Conservation (phyloP, 192 early-diverging fungal genomes). For the Coemansia sp. region DNA sequence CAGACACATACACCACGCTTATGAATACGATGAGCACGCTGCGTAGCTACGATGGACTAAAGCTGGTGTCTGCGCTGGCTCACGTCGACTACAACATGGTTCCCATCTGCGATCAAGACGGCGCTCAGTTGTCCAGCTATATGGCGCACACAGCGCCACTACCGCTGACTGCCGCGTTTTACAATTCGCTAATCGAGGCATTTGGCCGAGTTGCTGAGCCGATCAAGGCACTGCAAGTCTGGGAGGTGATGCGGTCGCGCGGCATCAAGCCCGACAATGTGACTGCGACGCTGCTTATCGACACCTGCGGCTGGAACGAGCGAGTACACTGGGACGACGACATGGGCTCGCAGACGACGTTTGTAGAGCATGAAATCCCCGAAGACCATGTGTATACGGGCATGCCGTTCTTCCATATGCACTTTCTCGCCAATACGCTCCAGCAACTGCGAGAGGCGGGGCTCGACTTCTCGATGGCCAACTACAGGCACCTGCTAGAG, state of each 20-base stretch:
- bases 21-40: slow-evolving; percentile 36
- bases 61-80: slow-evolving; percentile 41
- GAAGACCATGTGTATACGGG: slow-evolving; percentile 47
- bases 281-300: slow-evolving; percentile 51
- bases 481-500: slow-evolving; percentile 49
- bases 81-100: slow-evolving; percentile 56
- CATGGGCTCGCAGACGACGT: slow-evolving; percentile 29
- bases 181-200: slow-evolving; percentile 53
- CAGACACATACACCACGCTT: slow-evolving; percentile 44
- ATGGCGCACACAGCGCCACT: slow-evolving; percentile 10
- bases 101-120: background rate
- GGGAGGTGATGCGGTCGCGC: slow-evolving; percentile 56
- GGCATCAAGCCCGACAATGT: slow-evolving; percentile 43
- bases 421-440: slow-evolving; percentile 34
- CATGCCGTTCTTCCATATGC: slow-evolving; percentile 39
- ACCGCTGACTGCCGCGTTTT: slow-evolving; percentile 40
- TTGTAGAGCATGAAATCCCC: slow-evolving; percentile 30
- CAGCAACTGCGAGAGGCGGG: slow-evolving; percentile 44
- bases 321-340: slow-evolving; percentile 54
- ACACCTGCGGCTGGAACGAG: slow-evolving; percentile 55
- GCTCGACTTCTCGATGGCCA: slow-evolving; percentile 36
- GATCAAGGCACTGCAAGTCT: slow-evolving; percentile 45
- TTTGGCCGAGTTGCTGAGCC: slow-evolving; percentile 48
- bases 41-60: slow-evolving; percentile 48
- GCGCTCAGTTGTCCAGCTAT: background rate